Evolutionary conservation across 2,329 filamentous ascomycete genomes (phyloP).

Genomic region (Pezicula radicicola): DNA sequence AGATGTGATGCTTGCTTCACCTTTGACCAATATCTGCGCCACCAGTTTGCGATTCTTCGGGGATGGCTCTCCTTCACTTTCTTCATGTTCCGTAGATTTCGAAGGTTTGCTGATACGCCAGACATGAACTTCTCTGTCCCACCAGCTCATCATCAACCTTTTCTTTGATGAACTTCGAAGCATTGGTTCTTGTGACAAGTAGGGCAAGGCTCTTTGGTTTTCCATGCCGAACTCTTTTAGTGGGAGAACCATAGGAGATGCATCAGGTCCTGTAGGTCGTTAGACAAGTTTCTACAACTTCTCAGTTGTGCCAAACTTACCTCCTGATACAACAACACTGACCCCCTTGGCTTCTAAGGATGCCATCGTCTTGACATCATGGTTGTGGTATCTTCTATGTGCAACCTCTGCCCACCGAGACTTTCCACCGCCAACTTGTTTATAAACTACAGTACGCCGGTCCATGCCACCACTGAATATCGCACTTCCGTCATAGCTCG

Average conservation of each 20-base stretch:
- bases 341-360: slow-evolving; percentile 81
- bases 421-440: slow-evolving; percentile 56
- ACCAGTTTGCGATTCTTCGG: slow-evolving; percentile 60
- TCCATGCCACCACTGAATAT: slow-evolving; percentile 94
- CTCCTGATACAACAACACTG: slow-evolving; percentile 89
- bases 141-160: slow-evolving; percentile 84
- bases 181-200: slow-evolving; percentile 75
- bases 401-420: slow-evolving; percentile 81
- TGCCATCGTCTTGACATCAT: slow-evolving; percentile 94
- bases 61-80: slow-evolving; percentile 34
- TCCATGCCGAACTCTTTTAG: slow-evolving; percentile 75
- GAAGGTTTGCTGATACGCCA: slow-evolving; percentile 56
- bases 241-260: slow-evolving; percentile 77
- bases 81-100: slow-evolving; percentile 29
- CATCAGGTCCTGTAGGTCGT: slow-evolving; percentile 68
- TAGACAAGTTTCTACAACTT: slow-evolving; percentile 21
- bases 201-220: slow-evolving; percentile 77
- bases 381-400: slow-evolving; percentile 82
- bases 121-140: slow-evolving; percentile 82
- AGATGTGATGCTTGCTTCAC: slow-evolving; percentile 80
- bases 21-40: slow-evolving; percentile 64
- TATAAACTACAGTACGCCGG: slow-evolving; percentile 80
- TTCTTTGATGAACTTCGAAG: slow-evolving; percentile 70
- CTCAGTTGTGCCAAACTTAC: slow-evolving; percentile 43
- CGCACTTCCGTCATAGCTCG: slow-evolving; percentile 73